These are phyloP conservation scores for Yamagishiella unicocca DNA, from an alignment of 139 green algal species.

Conservation along the genomic window DNA sequence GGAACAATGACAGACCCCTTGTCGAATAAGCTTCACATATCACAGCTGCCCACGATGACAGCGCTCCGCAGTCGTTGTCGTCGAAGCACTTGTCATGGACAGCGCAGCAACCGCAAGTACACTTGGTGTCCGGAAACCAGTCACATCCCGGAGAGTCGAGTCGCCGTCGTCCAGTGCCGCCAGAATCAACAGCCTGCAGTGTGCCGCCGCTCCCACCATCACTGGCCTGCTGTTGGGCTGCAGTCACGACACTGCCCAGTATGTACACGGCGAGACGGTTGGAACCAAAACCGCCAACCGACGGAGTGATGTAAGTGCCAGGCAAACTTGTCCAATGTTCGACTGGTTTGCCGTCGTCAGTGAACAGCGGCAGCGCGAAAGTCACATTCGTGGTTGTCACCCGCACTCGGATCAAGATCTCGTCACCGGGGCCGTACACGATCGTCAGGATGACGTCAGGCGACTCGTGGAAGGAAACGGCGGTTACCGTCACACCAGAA, in stretches of 20 bases:
- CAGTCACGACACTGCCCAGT: neutral
- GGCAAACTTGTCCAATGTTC: neutral
- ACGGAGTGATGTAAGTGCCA: neutral
- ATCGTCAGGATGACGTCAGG: neutral
- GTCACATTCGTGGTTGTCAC: neutral
- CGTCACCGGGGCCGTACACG: neutral
- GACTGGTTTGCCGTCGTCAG: neutral
- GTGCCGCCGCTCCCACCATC: too few species aligned
- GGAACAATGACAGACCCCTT: neutral
- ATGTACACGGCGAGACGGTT: conserved; percentile 1
- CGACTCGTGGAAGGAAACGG: neutral
- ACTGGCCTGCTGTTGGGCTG: neutral
- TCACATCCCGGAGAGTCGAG: neutral
- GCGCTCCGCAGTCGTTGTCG: neutral
- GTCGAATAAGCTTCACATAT: too few species aligned
- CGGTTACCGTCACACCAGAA: neutral
- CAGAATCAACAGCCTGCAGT: too few species aligned
- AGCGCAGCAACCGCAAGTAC: neutral
- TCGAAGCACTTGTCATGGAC: neutral
- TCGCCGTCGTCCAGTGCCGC: neutral
- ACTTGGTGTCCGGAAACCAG: conserved; percentile 11
- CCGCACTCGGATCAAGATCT: neutral
- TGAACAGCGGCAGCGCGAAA: neutral
- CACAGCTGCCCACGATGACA: neutral
- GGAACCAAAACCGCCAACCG: neutral